Evolutionary conservation across 805 yeast genomes (phyloP), one percentile per base, ranked within the genome.

Genomic region (Yamadazyma ubonensis): DNA sequence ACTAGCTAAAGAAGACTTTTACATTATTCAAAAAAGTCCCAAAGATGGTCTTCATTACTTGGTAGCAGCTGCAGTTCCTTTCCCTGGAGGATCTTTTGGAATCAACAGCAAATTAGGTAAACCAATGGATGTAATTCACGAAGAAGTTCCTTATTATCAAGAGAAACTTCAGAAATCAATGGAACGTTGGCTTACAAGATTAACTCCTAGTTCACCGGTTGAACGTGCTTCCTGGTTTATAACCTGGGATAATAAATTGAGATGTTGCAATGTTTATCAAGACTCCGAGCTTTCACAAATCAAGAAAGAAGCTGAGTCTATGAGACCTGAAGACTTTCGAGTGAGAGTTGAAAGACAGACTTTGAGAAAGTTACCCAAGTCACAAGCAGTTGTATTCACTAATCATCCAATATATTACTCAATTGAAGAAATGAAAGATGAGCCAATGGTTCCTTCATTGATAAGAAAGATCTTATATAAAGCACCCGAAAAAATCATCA

Each of bases 321-420:
- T 72, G 2, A 69, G 68, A 39, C 81, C 79, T 19, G 63, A 64
- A 15, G 73, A 81, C 44, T 81, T 80, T 58, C 76, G 77, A 44
- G 83, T 83, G 9, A 70, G 90, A 50, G 85, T 82, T 6, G 88
- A 83, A 58, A 72, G 88, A 50, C 90, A 83, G 57, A 79, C 89
- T 1, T 63, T 83, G 42, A 68, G 88, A 54, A 70, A 83, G 52
- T 67, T 83, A 38, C 89, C 90, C 27, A 79, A 70, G 54, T 61
- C 83, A 0, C 52, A 67, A 33, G 88, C 88, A 2, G 78, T 83
- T 44, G 78, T 83, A 36, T 83, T 83, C 66, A 79, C 88, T 19
- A 83, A 83, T 54, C 90, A 83, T 55, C 90, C 89, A 4, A 70
- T 81, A n/a, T 84, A 81, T 54, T 85, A 85, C 58, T 76, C 84